Conservation (phyloP, 2,329 filamentous ascomycete species). For the Penicillium sp. region DNA sequence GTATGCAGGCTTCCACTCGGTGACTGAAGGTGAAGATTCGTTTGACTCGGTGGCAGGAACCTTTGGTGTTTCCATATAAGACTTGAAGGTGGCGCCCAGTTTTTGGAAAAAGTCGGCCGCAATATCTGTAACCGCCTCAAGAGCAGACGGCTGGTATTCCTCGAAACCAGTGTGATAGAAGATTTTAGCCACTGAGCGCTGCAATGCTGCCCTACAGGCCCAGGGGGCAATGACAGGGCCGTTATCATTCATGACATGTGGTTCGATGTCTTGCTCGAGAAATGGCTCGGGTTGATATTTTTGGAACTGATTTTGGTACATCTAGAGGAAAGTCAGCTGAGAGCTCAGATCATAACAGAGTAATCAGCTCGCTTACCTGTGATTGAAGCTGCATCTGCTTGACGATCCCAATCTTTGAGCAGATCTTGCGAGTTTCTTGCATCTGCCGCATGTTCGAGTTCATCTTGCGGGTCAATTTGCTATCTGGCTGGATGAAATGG, state of each 20-base stretch:
- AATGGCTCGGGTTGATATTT: constrained; percentile 91
- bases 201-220: constrained; percentile 72
- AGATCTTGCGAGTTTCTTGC: constrained; percentile 92
- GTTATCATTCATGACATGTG: constrained; percentile 81
- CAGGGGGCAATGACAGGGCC: constrained; percentile 78
- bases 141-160: constrained; percentile 86
- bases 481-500: constrained; percentile 64
- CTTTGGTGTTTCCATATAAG: constrained; percentile 76
- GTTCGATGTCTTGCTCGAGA: constrained; percentile 71
- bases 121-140: constrained; percentile 82
- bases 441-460: constrained; percentile 88
- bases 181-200: constrained; percentile 84
- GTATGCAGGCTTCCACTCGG: constrained; percentile 57
- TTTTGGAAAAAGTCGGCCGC: constrained; percentile 84
- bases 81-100: constrained; percentile 66
- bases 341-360: neutral
- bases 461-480: constrained; percentile 67
- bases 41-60: constrained; percentile 47
- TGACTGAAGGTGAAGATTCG: constrained; percentile 30
- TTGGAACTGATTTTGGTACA: constrained; percentile 96
- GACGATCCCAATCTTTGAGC: constrained; percentile 91
- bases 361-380: constrained; percentile 52
- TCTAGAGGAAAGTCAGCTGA: constrained; percentile 43
- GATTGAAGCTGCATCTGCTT: constrained; percentile 99
- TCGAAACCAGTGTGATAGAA: constrained; percentile 96